These are phyloP conservation scores for Helminthosporium solani DNA, from an alignment of 2,329 filamentous ascomycete species.

Conservation along the genomic window DNA sequence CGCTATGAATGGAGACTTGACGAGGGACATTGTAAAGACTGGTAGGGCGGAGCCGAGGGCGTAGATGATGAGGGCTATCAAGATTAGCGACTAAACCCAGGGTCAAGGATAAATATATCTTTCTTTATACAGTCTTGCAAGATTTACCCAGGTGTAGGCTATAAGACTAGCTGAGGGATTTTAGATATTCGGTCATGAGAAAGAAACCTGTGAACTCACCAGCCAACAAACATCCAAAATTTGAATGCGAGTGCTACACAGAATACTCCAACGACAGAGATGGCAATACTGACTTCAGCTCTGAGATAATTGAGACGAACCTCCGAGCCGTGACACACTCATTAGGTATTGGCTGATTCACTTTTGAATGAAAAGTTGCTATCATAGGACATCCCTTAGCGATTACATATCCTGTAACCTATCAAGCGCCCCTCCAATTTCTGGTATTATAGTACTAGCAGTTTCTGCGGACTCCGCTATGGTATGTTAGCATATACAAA, in stretches of 20 bases:
- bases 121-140: no score
- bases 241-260: conserved; percentile 33
- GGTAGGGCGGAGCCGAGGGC: conserved; percentile 42
- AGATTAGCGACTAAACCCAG: conserved; percentile 8
- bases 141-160: no score
- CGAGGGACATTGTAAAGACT: conserved; percentile 42
- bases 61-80: conserved; percentile 37
- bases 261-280: conserved; percentile 38
- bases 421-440: conserved; percentile 10
- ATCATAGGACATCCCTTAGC: background rate
- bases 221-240: conserved; percentile 35
- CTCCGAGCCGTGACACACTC: conserved; percentile 28
- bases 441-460: conserved; percentile 11
- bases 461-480: conserved; percentile 11
- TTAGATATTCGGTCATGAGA: no score
- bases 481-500: conserved; percentile 8
- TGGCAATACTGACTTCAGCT: conserved; percentile 30
- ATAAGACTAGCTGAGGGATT: no score
- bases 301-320: conserved; percentile 33
- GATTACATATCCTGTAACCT: conserved; percentile 15
- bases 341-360: no score
- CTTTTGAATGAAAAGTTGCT: no score
- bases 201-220: conserved; percentile 16
- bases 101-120: no score
- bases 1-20: conserved; percentile 37